Percentiles rank a stretch among this genome's conserved stretches.
Evolutionary conservation across 2,329 filamentous ascomycete species (phyloP).

Genomic region (Alternaria conjuncta): DNA sequence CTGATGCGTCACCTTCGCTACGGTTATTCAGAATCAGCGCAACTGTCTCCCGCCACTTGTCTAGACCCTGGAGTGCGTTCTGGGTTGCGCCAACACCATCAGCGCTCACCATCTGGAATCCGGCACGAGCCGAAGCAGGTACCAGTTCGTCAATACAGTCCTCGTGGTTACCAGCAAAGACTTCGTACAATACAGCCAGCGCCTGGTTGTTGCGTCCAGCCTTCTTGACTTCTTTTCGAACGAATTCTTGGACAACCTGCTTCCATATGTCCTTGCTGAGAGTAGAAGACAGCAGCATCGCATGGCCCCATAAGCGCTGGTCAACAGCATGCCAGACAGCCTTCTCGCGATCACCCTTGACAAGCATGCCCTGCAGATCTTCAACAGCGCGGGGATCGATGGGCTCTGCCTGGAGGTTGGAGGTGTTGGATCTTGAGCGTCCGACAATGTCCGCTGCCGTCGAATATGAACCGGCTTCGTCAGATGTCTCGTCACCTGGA

Average conservation of each 20-base stretch:
- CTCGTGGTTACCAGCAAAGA: constrained; percentile 91
- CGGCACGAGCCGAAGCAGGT: constrained; percentile 87
- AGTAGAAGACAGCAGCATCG: constrained; percentile 87
- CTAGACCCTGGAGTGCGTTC: constrained; percentile 81
- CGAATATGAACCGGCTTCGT: constrained; percentile 34
- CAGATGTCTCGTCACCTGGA: constrained; percentile 40
- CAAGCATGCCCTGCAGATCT: constrained; percentile 73
- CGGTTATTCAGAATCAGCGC: constrained; percentile 87
- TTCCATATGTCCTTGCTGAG: constrained; percentile 79
- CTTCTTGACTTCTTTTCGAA: constrained; percentile 90
- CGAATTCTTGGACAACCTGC: constrained; percentile 92
- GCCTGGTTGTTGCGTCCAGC: constrained; percentile 81
- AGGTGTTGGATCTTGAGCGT: constrained; percentile 39
- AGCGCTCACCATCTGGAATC: constrained; percentile 84
- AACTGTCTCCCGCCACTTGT: constrained; percentile 93
- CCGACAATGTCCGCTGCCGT: constrained; percentile 48
- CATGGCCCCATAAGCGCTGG: constrained; percentile 93
- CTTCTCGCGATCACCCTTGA: constrained; percentile 84
- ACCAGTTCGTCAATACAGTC: constrained; percentile 97
- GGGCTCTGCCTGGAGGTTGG: constrained; percentile 61
- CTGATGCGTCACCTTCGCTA: constrained; percentile 77
- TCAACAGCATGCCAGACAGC: constrained; percentile 94
- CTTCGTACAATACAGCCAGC: constrained; percentile 88
- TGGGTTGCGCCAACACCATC: constrained; percentile 66
- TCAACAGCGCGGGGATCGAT: constrained; percentile 74